Percentiles rank a stretch among this genome's conserved stretches.
Evolutionary conservation across 352 stramenopile species (phyloP).

Genomic region (Blastocystis sp.): DNA sequence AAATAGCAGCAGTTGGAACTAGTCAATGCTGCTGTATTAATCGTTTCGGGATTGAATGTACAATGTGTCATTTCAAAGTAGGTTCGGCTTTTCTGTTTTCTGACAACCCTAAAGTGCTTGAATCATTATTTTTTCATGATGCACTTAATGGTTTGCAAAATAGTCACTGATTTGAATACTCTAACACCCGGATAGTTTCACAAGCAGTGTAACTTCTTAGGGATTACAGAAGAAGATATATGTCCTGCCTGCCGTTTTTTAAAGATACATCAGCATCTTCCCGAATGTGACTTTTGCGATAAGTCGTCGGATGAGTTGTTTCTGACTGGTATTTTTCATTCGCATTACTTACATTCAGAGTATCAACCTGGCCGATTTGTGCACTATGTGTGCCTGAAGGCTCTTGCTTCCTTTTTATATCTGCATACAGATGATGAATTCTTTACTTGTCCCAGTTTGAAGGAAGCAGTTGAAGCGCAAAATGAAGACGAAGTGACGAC

Average conservation of each 20-base stretch:
- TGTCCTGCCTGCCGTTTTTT: neutral
- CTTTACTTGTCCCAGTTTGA: neutral
- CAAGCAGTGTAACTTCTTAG: neutral
- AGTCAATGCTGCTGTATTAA: conserved; percentile 14
- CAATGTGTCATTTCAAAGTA: conserved; percentile 35
- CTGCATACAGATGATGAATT: conserved; percentile 7
- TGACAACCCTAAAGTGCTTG: neutral
- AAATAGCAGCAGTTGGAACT: neutral
- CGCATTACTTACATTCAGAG: neutral
- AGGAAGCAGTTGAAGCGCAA: neutral
- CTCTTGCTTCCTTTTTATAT: conserved; percentile 41
- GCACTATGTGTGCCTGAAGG: conserved; percentile 26
- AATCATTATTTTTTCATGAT: neutral
- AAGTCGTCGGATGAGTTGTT: neutral
- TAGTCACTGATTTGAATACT: neutral
- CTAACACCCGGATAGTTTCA: neutral
- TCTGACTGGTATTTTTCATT: neutral
- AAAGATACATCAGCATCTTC: neutral
- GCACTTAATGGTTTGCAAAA: neutral
- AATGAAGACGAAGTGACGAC: neutral
- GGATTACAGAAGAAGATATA: neutral
- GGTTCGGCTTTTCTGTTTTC: neutral
- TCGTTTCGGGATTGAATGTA: neutral
- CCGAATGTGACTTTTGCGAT: conserved; percentile 4
- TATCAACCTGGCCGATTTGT: neutral